Evolutionary conservation across 1,139 yeast species (phyloP).

Genomic region (Diutina sp.): DNA sequence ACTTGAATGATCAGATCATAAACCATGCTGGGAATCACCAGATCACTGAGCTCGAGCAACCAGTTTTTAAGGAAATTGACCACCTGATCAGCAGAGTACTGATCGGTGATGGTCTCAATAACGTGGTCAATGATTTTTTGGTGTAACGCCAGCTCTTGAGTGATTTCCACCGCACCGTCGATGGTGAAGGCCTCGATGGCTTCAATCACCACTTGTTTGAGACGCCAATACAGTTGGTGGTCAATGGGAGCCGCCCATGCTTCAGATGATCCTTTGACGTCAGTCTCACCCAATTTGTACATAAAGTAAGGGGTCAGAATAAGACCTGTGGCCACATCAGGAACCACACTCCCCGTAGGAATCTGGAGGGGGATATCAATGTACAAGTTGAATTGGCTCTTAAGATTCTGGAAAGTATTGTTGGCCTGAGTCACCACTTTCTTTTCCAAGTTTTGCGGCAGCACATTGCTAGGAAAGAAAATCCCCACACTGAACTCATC

Average conservation of each 20-base stretch:
- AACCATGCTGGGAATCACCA: slow-evolving; percentile 30
- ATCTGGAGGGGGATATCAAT: slow-evolving; percentile 31
- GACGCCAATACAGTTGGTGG: slow-evolving; percentile 21
- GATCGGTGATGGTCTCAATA: slow-evolving; percentile 5
- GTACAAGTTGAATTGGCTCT: slow-evolving; percentile 24
- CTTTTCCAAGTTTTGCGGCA: slow-evolving; percentile 15
- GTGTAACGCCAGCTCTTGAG: slow-evolving; percentile 2
- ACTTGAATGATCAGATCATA: slow-evolving; percentile 12
- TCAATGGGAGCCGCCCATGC: slow-evolving; percentile 22
- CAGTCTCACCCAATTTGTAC: slow-evolving; percentile 10
- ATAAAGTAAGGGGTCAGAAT: slow-evolving; percentile 25
- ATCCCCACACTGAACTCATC: slow-evolving; percentile 24
- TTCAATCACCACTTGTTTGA: slow-evolving; percentile 19
- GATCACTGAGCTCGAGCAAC: slow-evolving; percentile 31
- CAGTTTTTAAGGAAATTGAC: slow-evolving; percentile 27
- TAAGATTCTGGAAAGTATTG: slow-evolving; percentile 26
- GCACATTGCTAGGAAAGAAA: slow-evolving; percentile 22
- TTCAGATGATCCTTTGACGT: slow-evolving; percentile 3
- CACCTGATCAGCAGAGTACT: slow-evolving; percentile 5
- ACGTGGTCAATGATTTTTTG: slow-evolving; percentile 13
- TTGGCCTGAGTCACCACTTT: slow-evolving; percentile 17
- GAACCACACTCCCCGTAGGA: slow-evolving; percentile 4
- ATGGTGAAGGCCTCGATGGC: slow-evolving; percentile 12
- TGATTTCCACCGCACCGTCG: neutral
- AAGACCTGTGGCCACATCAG: slow-evolving; percentile 10